Evolutionary conservation across 352 stramenopile species (phyloP).

Genomic region (Globisporangium recalcitrans): DNA sequence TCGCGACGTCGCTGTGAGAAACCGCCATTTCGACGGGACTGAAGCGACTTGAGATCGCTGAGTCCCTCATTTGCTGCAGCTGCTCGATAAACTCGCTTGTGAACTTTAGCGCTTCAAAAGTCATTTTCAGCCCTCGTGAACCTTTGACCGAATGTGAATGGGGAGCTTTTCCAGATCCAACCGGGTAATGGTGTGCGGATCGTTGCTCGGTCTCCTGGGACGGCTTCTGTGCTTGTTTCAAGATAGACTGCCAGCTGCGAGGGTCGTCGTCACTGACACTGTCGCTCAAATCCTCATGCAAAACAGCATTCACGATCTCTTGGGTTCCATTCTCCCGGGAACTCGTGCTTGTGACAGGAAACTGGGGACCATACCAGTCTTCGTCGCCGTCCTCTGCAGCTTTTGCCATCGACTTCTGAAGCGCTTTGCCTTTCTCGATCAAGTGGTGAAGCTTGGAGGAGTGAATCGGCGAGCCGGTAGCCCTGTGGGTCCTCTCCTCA

Average conservation of each 20-base stretch:
- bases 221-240: neutral
- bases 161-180: neutral
- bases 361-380: neutral
- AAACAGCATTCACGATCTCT: neutral
- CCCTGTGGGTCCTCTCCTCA: neutral
- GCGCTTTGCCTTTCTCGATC: slow-evolving; percentile 38
- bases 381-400: slow-evolving; percentile 19
- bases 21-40: slow-evolving; percentile 44
- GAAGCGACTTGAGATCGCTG: slow-evolving; percentile 42
- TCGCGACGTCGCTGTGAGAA: slow-evolving; percentile 26
- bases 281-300: neutral
- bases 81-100: slow-evolving; percentile 29
- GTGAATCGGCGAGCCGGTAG: neutral
- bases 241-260: slow-evolving; percentile 14
- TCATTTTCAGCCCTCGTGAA: slow-evolving; percentile 28
- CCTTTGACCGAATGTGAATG: neutral
- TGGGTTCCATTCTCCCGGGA: neutral
- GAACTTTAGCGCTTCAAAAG: slow-evolving; percentile 43
- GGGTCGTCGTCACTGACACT: slow-evolving; percentile 7
- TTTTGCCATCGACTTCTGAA: slow-evolving; percentile 43
- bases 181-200: neutral
- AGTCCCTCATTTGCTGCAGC: slow-evolving; percentile 43
- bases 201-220: neutral
- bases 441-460: slow-evolving; percentile 20
- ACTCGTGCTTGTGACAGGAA: neutral